These are phyloP conservation scores for Pseudocercospora crystallina DNA, from an alignment of 2,329 filamentous ascomycete genomes.

Conservation along the genomic window DNA sequence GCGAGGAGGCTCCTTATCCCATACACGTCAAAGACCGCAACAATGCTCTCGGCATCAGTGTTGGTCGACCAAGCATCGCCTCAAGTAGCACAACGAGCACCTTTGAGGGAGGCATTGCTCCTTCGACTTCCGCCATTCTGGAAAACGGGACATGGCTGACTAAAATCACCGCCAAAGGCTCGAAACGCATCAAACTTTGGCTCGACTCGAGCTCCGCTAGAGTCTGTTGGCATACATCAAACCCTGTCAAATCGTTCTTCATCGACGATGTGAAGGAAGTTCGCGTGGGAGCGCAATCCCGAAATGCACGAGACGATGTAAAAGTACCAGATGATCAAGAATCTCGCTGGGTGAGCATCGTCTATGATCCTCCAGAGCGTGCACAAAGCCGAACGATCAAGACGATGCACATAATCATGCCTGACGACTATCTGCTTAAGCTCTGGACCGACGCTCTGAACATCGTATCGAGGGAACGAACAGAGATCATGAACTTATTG, in stretches of 20 bases:
- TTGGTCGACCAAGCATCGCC: constrained; percentile 32
- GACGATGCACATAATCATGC: constrained; percentile 82
- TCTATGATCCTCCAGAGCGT: constrained; percentile 77
- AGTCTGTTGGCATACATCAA: constrained; percentile 80
- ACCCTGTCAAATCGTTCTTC: constrained; percentile 81
- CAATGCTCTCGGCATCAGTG: constrained; percentile 45
- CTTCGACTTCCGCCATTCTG: constrained; percentile 73
- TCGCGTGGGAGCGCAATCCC: constrained; percentile 76
- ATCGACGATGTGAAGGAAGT: constrained; percentile 96
- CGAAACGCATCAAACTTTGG: constrained; percentile 69
- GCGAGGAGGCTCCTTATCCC: constrained; percentile 29
- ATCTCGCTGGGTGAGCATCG: constrained; percentile 80
- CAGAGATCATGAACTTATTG: constrained; percentile 85
- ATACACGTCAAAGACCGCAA: constrained; percentile 29
- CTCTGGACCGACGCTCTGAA: constrained; percentile 85
- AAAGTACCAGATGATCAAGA: constrained; percentile 67
- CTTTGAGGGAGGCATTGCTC: constrained; percentile 55
- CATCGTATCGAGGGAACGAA: constrained; percentile 78
- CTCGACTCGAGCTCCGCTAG: constrained; percentile 82
- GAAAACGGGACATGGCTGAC: constrained; percentile 74
- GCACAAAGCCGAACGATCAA: constrained; percentile 71
- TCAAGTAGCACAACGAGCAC: constrained; percentile 31
- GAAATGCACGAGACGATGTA: constrained; percentile 85
- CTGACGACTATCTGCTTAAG: constrained; percentile 67
- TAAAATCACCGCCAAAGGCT: constrained; percentile 84